Evolutionary conservation across 306 rosid species (phyloP), one percentile per base, ranked within the genome.

Genomic region (Fagus crenata): DNA sequence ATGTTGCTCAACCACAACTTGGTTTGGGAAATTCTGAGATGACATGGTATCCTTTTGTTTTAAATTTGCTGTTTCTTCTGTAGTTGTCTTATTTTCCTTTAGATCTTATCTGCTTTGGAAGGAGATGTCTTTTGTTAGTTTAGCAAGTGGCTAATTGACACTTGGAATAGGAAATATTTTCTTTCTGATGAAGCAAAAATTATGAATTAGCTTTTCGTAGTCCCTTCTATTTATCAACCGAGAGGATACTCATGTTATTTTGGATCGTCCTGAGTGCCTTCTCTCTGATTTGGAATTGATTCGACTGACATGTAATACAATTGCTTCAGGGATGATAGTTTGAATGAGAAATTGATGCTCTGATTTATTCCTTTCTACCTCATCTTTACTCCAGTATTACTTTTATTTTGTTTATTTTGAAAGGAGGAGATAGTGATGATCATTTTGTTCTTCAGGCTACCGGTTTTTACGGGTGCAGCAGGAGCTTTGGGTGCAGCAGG

Each of bases 401-500:
- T 55, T 73, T 14, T 76, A 31, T 49, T 59, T 73, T 22, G 8
- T 61, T 18, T 53, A n/a, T 18, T 51, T 60, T 53, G 64, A 67
- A 61, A 36, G 56, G 60, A 36, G 56, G 60, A 5, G 1, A 37
- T 68, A 15, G 54, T 74, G 33, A 56, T 73, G 6, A 39, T 12
- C 71, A 46, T 67, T 67, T 68, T 53, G 43, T 80, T 60, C 76
- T 75, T 81, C 81, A 96, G 99, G 99, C 81, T 96, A 51, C 99
- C 99, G 18, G 91, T 92, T 49, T 86, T 96, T 85, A 95, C 99
- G 6, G 98, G 99, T 61, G 93, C 99, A 78, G 96, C 96, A 0
- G 99, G 99, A 81, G 96, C 94, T 40, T 75, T 93, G 69, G 98
- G 98, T 61, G 90, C 93, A 78, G 96, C 96, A 0, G 99, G 99